Conservation (phyloP, 2,329 filamentous ascomycete species). For the Colletotrichum gloeosporioides region DNA sequence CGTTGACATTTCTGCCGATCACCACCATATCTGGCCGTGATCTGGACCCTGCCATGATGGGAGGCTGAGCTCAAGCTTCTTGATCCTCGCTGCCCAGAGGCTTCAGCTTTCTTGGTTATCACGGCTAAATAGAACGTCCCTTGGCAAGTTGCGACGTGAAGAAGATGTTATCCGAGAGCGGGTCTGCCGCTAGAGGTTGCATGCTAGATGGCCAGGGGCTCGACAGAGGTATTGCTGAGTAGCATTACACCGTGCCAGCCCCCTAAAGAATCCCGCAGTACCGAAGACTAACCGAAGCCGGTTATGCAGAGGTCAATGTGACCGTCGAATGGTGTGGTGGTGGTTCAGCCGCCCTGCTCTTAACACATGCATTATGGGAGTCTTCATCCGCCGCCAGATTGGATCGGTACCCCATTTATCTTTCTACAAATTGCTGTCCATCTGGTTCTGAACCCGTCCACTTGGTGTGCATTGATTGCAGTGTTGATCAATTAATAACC, state of each 20-base stretch:
- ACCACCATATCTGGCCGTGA: not conserved
- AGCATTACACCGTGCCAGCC: not conserved
- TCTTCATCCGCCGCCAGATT: conserved; percentile 17
- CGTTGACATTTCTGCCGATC: not conserved
- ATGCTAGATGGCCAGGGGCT: not conserved
- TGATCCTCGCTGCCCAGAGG: conserved; percentile 3
- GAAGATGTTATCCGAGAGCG: not conserved
- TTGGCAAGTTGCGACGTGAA: conserved; percentile 8
- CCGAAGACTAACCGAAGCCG: not conserved
- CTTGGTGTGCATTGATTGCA: conserved; percentile 9
- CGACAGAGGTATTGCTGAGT: not conserved
- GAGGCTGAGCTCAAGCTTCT: conserved; percentile 21
- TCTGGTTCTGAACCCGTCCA: not conserved
- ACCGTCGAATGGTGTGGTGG: conserved; percentile 13
- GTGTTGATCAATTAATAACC: conserved; percentile 13
- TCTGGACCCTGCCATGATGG: conserved; percentile 1
- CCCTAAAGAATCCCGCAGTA: not conserved
- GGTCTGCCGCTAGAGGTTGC: not conserved
- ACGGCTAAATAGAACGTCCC: conserved; percentile 8
- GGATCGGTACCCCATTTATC: not conserved
- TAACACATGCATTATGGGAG: conserved; percentile 6
- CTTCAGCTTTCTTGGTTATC: not conserved
- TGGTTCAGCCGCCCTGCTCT: not conserved
- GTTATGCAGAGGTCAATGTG: conserved; percentile 5
- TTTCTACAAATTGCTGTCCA: not conserved